A percentile compares a stretch with the other conserved stretches of the same genome.
phyloP scores from a whole-genome alignment of 768 basidiomycete genomes.

The Auricularia auricula-judae region DNA sequence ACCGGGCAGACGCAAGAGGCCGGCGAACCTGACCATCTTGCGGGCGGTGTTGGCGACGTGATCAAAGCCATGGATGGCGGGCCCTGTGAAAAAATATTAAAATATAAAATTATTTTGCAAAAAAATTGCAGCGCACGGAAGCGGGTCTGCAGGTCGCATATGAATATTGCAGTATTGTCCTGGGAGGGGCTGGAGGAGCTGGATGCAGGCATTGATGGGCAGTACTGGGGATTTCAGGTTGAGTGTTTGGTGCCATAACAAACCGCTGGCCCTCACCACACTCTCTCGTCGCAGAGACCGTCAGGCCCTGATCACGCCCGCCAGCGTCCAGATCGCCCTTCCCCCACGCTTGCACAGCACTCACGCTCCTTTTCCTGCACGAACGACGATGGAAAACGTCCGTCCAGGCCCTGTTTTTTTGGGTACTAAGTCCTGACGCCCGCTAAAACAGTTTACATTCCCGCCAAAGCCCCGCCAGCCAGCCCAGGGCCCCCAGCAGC shows the following conservation, averaged over 20 bases:
- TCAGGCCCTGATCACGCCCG: background rate
- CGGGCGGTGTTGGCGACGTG: slow-evolving; percentile 55
- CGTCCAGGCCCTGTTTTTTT: background rate
- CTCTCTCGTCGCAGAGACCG: too few relatives aligned
- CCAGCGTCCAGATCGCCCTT: background rate
- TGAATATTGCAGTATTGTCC: slow-evolving; percentile 44
- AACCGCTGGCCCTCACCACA: too few relatives aligned
- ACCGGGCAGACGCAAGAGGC: slow-evolving; percentile 28
- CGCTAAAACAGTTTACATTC: slow-evolving; percentile 65
- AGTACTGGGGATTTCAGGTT: slow-evolving; percentile 4
- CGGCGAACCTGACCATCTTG: slow-evolving; percentile 70
- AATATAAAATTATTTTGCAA: background rate
- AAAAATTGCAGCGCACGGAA: slow-evolving; percentile 39
- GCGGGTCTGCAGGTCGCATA: slow-evolving; percentile 76
- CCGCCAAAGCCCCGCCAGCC: slow-evolving; percentile 27
- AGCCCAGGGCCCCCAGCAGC: slow-evolving; percentile 28
- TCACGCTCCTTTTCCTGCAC: background rate
- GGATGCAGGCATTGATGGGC: background rate
- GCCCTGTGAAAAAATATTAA: slow-evolving; percentile 15
- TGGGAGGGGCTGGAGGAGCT: slow-evolving; percentile 26
- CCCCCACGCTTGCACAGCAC: background rate
- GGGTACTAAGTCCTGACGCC: slow-evolving; percentile 17
- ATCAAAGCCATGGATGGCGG: slow-evolving; percentile 59
- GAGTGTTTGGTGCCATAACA: slow-evolving; percentile 4
- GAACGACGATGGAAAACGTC: background rate